phyloP scores from a whole-genome alignment of 1,284 basidiomycete species.

The Cryptococcus maquisensis region DNA sequence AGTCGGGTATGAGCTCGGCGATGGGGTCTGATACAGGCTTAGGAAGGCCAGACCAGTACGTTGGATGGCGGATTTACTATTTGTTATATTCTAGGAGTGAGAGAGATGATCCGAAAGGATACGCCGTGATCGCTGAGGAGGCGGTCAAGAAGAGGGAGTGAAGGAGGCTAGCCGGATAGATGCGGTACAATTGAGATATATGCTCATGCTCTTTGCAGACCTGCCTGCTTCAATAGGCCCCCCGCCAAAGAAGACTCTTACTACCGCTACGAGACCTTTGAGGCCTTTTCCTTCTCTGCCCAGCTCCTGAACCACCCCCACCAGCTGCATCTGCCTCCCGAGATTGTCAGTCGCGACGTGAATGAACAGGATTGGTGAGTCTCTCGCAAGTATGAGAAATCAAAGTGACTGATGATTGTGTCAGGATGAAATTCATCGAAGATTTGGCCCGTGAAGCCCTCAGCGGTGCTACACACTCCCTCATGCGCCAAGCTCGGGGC shows the following conservation, averaged over 20 bases:
- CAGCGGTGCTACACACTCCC: constrained; percentile 13
- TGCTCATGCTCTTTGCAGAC: constrained; percentile 15
- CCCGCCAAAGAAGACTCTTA: constrained; percentile 30
- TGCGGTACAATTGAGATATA: not conserved
- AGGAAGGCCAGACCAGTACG: constrained; percentile 39
- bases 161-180: not conserved
- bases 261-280: constrained; percentile 36
- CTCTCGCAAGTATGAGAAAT: not conserved
- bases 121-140: constrained; percentile 2
- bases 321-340: constrained; percentile 32
- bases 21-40: constrained; percentile 4
- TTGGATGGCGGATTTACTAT: constrained; percentile 30
- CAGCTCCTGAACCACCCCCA: constrained; percentile 27
- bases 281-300: constrained; percentile 31
- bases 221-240: constrained; percentile 33
- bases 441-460: constrained; percentile 33
- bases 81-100: constrained; percentile 1
- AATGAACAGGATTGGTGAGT: constrained; percentile 36
- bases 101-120: constrained; percentile 10
- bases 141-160: constrained; percentile 3
- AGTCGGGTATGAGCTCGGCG: constrained; percentile 8
- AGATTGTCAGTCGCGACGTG: constrained; percentile 35
- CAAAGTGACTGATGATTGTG: not conserved
- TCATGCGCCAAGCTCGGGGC: constrained; percentile 1
- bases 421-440: constrained; percentile 32